Evolutionary conservation across 2,329 filamentous ascomycete genomes (phyloP), one percentile per base, ranked within the genome.

Genomic region (Neofusicoccum laricinum): DNA sequence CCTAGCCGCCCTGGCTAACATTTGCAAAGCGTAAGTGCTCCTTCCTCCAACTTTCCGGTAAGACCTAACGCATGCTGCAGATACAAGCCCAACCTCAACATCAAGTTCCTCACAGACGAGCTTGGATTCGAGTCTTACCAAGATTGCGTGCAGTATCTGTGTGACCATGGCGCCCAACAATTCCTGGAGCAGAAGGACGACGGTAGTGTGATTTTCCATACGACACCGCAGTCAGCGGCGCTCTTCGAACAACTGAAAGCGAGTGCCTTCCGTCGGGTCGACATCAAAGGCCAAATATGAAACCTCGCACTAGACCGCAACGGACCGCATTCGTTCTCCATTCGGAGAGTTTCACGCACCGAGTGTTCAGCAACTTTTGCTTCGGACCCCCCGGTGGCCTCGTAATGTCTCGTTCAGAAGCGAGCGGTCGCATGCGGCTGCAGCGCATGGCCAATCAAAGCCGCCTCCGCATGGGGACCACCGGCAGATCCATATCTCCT

Each of bases 241-340:
- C 79, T 90, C 19, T 97, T 98, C 77, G 92, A 97, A 75, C 76
- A 80, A 61, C 87, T 91, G 65, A 90, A 89, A 75, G 78, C 82
- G 43, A 83, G 85, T 67, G 94, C 94, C 55, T 96, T 97, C 79
- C 86, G 87, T 73, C 89, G 88, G 75, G 90, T 98, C 82, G 93
- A 98, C 80, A 96, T 98, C 82, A 97, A 98, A 82, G 93, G 94
- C 73, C 94, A 98, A 80, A 96, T 97, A 75, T 95, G 82, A 89
- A 51, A 53, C 41, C n/a, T n/a, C 17, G 40, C 25, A 25, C 40
- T 57, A 57, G 36, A 49, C 43, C n/a, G 30, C 17, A 36, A 21
- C 40, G 41, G 30, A 15, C 15, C 30, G 21, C 55, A 25, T 30
- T 10, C 17, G 21, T 36, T 40, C 55, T 46, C 30, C 43, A 19